Evolutionary conservation across 2,329 filamentous ascomycete genomes (phyloP), one percentile per base, ranked within the genome.

Genomic region (Lecanicillium sp.): DNA sequence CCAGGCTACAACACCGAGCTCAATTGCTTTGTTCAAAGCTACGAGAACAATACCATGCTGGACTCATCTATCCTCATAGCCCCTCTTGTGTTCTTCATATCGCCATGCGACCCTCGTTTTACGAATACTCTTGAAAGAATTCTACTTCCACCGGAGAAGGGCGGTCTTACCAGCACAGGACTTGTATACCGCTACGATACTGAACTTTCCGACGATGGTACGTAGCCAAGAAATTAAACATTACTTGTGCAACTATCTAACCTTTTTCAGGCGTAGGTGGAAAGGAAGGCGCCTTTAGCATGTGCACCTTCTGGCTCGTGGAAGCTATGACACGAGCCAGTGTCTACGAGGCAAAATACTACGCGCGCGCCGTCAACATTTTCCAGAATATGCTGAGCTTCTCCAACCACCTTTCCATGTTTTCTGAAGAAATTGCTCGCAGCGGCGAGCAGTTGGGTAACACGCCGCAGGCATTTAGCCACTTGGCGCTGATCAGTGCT

Each of bases 281-380:
- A 14, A 69, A 73, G 37, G 84, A 88, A 59, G 84, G 84, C 17
- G 82, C 83, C 15, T 88, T 88, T 54, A 79, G 74, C 52, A 87
- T 88, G 82, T 87, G 83, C 53, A 88, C 83, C 1, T 88, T 88
- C 56, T 88, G 84, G 84, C 74, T 87, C 1, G 81, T 88, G 11
- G 84, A 88, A 59, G 82, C 84, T 17, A 71, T 88, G 61, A 85
- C 82, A 20, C 71, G 84, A 22, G 82, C 82, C 47, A 64, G 72
- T 48, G 63, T 69, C 34, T 81, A 83, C 55, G 77, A 84, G 46
- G 65, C 66, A n/a, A 79, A 74, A 46, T 84, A 84, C 48, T 62
- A 81, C 15, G 57, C 65, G 11, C 65, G 70, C 10, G 76, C 84
- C 6, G 69, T 84, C 47, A 81, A 74, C 47, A 66, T 87, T 30